phyloP scores from a whole-genome alignment of 306 rosid species.

The Cucurbita maxima region DNA sequence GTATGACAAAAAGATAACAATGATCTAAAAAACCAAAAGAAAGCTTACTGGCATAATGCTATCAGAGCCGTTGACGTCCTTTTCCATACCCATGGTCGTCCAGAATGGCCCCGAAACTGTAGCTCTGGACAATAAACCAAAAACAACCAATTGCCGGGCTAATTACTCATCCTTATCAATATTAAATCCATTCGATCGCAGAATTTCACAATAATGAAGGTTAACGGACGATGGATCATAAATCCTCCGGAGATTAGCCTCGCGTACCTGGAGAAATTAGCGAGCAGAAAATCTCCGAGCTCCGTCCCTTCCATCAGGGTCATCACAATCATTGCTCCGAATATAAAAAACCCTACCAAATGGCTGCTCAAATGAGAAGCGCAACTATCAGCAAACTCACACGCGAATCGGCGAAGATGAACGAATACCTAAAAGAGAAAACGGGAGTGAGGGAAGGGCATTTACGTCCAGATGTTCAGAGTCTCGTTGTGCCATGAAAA shows the following conservation, averaged over 20 bases:
- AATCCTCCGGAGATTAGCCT: not conserved
- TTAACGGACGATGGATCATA: not conserved
- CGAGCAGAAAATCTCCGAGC: conserved; percentile 25
- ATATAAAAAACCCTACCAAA: conserved; percentile 54
- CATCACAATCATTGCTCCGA: conserved; percentile 34
- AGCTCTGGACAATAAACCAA: conserved; percentile 24
- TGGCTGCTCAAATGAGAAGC: conserved; percentile 29
- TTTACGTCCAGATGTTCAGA: conserved; percentile 81
- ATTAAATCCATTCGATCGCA: not conserved
- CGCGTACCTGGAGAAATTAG: conserved; percentile 34
- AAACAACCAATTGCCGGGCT: not conserved
- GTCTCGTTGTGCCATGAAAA: conserved; percentile 87
- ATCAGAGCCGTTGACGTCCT: conserved; percentile 22
- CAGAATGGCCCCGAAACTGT: conserved; percentile 10
- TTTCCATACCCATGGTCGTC: conserved; percentile 14
- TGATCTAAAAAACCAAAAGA: not conserved
- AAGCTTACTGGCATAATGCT: conserved; percentile 21
- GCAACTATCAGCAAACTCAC: not conserved
- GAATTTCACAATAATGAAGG: not conserved
- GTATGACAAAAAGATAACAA: not conserved
- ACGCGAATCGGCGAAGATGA: not conserved
- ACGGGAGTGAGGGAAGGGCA: not conserved
- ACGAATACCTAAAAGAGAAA: not conserved
- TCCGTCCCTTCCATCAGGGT: conserved; percentile 25
- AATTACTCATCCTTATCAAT: not conserved